Conservation (phyloP, 768 basidiomycete genomes). For the Leccinum boreale region DNA sequence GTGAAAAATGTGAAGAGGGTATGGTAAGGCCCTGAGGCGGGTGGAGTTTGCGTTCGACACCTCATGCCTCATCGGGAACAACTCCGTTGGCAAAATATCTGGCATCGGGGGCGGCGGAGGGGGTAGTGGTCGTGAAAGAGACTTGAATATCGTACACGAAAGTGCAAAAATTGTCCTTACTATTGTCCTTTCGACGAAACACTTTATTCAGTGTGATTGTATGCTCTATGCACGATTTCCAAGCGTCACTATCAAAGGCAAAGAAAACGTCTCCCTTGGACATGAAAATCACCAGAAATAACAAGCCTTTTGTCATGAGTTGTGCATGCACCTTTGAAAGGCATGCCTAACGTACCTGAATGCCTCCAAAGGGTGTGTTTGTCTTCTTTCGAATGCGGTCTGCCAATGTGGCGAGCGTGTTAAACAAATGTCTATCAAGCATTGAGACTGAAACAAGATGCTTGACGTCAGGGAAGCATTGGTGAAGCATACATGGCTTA, state of each 20-base stretch:
- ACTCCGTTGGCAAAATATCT: slow-evolving; percentile 45
- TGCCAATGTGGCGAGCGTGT: slow-evolving; percentile 56
- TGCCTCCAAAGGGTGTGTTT: slow-evolving; percentile 58
- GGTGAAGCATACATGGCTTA: slow-evolving; percentile 21
- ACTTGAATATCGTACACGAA: slow-evolving; percentile 47
- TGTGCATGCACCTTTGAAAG: not conserved
- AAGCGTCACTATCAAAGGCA: slow-evolving; percentile 57
- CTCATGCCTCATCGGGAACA: slow-evolving; percentile 66
- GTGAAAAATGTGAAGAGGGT: slow-evolving; percentile 40
- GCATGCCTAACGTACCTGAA: slow-evolving; percentile 42
- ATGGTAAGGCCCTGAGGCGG: slow-evolving; percentile 48
- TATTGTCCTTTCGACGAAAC: slow-evolving; percentile 69
- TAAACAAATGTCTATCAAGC: slow-evolving; percentile 61
- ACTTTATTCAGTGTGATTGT: slow-evolving; percentile 70
- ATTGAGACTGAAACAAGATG: slow-evolving; percentile 50
- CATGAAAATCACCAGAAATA: slow-evolving; percentile 53
- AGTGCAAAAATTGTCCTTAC: slow-evolving; percentile 49
- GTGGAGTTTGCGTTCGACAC: slow-evolving; percentile 64
- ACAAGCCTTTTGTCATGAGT: slow-evolving; percentile 36
- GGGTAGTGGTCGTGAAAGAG: slow-evolving; percentile 36
- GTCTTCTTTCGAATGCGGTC: slow-evolving; percentile 47
- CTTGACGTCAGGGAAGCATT: not conserved
- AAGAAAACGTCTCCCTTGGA: slow-evolving; percentile 49
- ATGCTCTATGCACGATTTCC: slow-evolving; percentile 44
- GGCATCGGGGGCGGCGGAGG: slow-evolving; percentile 24